Evolutionary conservation across 1,284 basidiomycete species (phyloP).

Genomic region (Trichosporon ovoides): DNA sequence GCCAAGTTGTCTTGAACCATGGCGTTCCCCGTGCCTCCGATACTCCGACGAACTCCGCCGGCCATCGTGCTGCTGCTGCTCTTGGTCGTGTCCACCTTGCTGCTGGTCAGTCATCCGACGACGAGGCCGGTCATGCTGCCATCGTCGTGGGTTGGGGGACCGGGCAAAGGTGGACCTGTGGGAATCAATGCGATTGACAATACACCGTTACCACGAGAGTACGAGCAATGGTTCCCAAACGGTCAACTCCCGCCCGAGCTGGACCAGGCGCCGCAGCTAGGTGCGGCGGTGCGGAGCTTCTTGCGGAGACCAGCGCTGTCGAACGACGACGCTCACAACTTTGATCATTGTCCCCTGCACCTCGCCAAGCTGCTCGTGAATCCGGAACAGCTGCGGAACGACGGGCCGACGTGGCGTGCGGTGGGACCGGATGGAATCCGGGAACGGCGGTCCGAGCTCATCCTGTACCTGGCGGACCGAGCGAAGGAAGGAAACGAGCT

Average conservation of each 20-base stretch:
- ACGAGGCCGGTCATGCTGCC: constrained; percentile 2
- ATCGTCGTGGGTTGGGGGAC: constrained; percentile 4
- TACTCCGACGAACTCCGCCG: neutral
- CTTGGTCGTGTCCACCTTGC: neutral
- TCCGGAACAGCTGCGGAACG: constrained; percentile 45
- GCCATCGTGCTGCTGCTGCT: constrained; percentile 7
- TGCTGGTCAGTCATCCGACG: constrained; percentile 4
- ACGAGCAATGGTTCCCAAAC: constrained; percentile 17
- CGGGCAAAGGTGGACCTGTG: constrained; percentile 6
- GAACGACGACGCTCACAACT: constrained; percentile 25
- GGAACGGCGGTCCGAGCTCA: constrained; percentile 37
- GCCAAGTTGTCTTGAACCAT: neutral
- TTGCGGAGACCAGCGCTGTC: constrained; percentile 33
- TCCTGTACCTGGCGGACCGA: constrained; percentile 36
- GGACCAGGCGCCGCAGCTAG: constrained; percentile 18
- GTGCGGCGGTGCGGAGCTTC: constrained; percentile 19
- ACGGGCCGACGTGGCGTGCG: constrained; percentile 42
- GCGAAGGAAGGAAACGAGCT: constrained; percentile 34
- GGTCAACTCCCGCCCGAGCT: constrained; percentile 20
- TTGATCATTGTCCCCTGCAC: constrained; percentile 31
- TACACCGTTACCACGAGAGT: constrained; percentile 17
- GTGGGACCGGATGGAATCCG: constrained; percentile 36
- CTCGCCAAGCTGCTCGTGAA: constrained; percentile 42
- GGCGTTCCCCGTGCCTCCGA: neutral
- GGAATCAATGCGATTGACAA: neutral